Evolutionary conservation across 371 early-diverging fungal genomes (phyloP).

Genomic region (Lichtheimia hyalospora): DNA sequence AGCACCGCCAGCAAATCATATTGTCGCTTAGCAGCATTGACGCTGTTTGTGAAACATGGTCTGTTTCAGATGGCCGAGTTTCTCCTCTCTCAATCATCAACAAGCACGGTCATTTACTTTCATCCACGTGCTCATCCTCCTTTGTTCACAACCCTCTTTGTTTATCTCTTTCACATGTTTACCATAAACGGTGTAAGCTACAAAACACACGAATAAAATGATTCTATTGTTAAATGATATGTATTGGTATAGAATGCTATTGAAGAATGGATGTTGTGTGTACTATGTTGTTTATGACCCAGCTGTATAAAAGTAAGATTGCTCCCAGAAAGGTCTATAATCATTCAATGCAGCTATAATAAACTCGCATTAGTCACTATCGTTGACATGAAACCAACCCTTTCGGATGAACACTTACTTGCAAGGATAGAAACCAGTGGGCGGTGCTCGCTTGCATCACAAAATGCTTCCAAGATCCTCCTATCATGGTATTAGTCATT

Average conservation of each 20-base stretch:
- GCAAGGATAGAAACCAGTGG: constrained; percentile 39
- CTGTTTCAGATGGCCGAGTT: too few species aligned
- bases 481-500: constrained; percentile 4
- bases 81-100: too few species aligned
- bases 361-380: background rate
- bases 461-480: constrained; percentile 25
- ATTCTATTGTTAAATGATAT: too few species aligned
- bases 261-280: background rate
- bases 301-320: constrained; percentile 41
- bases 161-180: too few species aligned
- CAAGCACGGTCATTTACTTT: too few species aligned
- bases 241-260: background rate
- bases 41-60: too few species aligned
- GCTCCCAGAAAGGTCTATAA: constrained; percentile 47
- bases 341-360: constrained; percentile 37
- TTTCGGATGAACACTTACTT: constrained; percentile 7
- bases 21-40: too few species aligned
- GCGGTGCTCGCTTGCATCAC: constrained; percentile 37
- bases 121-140: too few species aligned
- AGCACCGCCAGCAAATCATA: too few species aligned
- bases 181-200: too few species aligned
- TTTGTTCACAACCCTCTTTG: too few species aligned
- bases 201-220: too few species aligned
- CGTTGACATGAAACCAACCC: background rate
- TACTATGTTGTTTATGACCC: constrained; percentile 23